These are phyloP conservation scores for Keithomyces neogunnii DNA, from an alignment of 2,329 filamentous ascomycete genomes.

Conservation along the genomic window DNA sequence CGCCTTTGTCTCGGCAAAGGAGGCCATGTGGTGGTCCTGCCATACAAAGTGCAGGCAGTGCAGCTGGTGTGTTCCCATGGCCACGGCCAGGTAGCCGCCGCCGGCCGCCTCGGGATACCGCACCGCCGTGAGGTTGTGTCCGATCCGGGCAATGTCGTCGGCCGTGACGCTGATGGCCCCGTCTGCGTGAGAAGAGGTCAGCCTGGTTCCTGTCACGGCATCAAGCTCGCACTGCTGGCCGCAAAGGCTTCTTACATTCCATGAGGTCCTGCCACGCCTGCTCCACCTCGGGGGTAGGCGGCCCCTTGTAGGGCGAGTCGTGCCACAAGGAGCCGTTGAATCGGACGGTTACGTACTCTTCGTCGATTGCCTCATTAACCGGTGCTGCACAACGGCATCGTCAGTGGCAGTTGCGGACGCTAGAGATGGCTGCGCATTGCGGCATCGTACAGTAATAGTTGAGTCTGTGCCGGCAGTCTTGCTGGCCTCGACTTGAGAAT, in stretches of 20 bases:
- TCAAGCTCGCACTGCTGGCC: too few species aligned
- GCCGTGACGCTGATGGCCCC: conserved; percentile 3
- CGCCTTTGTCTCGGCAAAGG: not conserved
- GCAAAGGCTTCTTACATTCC: not conserved
- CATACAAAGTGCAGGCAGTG: conserved; percentile 8
- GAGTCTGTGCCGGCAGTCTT: not conserved
- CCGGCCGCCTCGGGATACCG: conserved; percentile 5
- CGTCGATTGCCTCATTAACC: not conserved
- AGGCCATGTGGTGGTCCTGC: conserved; percentile 7
- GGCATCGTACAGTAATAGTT: not conserved
- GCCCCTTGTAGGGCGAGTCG: conserved; percentile 4
- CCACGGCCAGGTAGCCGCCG: conserved; percentile 5
- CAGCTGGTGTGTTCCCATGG: conserved; percentile 6
- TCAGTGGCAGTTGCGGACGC: not conserved
- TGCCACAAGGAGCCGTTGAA: conserved; percentile 5
- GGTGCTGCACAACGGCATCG: not conserved
- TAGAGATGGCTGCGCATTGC: not conserved
- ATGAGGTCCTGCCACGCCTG: conserved; percentile 3
- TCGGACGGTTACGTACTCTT: not conserved
- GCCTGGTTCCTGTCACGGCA: not conserved
- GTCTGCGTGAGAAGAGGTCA: not conserved
- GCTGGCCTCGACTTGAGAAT: not conserved
- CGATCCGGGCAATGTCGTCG: conserved; percentile 1
- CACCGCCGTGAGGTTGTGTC: conserved; percentile 5
- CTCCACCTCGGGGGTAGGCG: conserved; percentile 1